Percentiles rank a stretch among this genome's conserved stretches.
Evolutionary conservation across 768 basidiomycete genomes (phyloP).

Genomic region (Suillus americanus): DNA sequence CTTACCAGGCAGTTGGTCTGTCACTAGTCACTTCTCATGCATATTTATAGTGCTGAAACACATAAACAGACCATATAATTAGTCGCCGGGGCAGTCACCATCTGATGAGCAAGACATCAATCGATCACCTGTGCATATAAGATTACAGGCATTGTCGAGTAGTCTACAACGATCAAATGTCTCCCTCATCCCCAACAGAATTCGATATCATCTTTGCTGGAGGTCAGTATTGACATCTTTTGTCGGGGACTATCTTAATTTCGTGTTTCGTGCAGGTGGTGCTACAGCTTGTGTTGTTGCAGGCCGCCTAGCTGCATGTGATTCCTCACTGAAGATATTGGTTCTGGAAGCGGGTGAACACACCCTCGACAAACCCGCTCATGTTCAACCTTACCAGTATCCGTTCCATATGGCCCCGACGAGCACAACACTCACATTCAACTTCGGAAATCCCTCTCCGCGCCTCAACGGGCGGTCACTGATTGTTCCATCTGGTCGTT

Average conservation of each 20-base stretch:
- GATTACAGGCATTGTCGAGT: not conserved
- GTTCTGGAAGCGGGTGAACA: slow-evolving; percentile 30
- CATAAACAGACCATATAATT: not conserved
- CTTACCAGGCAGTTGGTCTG: no score
- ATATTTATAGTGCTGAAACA: not conserved
- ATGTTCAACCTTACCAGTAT: slow-evolving; percentile 24
- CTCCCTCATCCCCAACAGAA: not conserved
- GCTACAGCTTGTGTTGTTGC: slow-evolving; percentile 35
- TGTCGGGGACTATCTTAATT: not conserved
- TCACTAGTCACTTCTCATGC: not conserved
- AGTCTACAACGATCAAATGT: not conserved
- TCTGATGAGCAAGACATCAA: not conserved
- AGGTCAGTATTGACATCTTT: slow-evolving; percentile 32
- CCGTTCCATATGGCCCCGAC: slow-evolving; percentile 16
- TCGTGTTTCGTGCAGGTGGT: slow-evolving; percentile 27
- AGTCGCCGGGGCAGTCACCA: not conserved
- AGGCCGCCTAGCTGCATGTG: slow-evolving; percentile 27
- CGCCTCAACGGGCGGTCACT: slow-evolving; percentile 15
- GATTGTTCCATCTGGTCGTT: slow-evolving; percentile 23
- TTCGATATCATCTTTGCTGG: slow-evolving; percentile 40
- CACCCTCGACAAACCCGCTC: slow-evolving; percentile 21
- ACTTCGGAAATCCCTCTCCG: slow-evolving; percentile 17
- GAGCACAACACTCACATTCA: slow-evolving; percentile 18
- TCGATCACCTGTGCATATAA: not conserved
- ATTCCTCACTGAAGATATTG: slow-evolving; percentile 24